These are phyloP conservation scores for Apostasia shenzhenica DNA, from an alignment of 106 monocot genomes.

Conservation along the genomic window DNA sequence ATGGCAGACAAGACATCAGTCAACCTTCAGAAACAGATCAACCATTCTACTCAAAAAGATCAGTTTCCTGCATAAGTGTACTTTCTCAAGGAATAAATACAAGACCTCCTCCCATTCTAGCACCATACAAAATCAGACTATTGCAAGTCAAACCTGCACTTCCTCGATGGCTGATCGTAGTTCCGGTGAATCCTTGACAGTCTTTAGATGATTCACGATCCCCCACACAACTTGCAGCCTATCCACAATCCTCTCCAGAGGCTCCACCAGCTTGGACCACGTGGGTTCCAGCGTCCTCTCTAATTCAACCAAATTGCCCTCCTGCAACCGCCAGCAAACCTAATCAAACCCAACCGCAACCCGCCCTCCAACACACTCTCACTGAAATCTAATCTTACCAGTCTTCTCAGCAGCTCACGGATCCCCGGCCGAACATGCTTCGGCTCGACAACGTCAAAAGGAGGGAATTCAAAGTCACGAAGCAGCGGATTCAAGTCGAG, in stretches of 20 bases:
- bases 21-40: too few species aligned
- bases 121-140: background rate
- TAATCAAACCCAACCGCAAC: conserved; percentile 1
- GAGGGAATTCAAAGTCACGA: conserved; percentile 76
- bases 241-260: conserved; percentile 84
- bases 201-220: conserved; percentile 80
- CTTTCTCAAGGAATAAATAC: too few species aligned
- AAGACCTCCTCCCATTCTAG: too few species aligned
- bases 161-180: conserved; percentile 91
- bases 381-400: conserved; percentile 23
- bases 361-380: conserved; percentile 8
- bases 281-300: conserved; percentile 78
- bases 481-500: conserved; percentile 46
- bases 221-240: conserved; percentile 85
- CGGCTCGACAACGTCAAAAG: conserved; percentile 72
- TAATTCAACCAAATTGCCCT: conserved; percentile 61
- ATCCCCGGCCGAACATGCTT: conserved; percentile 73
- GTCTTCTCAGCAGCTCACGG: conserved; percentile 46
- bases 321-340: conserved; percentile 23
- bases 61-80: too few species aligned
- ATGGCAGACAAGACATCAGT: too few species aligned
- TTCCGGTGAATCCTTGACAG: conserved; percentile 86
- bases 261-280: conserved; percentile 85
- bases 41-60: too few species aligned
- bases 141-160: conserved; percentile 58